Base-by-base conservation (phyloP, 1,139 yeast species). In the Magnusiomyces paraingens region DNA sequence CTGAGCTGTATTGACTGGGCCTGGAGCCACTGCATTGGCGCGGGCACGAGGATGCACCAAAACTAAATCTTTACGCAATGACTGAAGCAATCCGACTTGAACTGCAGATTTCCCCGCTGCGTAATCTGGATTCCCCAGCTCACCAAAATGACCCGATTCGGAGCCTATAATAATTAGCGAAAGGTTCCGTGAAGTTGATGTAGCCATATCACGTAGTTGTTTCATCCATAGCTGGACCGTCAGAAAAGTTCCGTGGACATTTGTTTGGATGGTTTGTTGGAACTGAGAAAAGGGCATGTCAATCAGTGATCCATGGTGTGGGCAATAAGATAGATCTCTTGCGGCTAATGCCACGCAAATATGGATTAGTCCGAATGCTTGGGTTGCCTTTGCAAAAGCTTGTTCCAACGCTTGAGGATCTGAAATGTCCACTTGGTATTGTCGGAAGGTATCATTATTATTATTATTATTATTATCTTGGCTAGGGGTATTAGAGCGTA, bases 1-100 rank as follows among this genome's bases (percentile, higher is more conserved):
- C 44, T 53, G 54, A 21, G 32, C 40, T 15, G 58, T 55, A 39
- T 52, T 54, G 20, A 55, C 58, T 4, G 58, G 58, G 2, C 58
- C 58, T 15, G 58, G 58, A 20, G 58, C 56, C 17, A 55, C 56
- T 11, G 55, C 54, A 36, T 55, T 55, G 38, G 51, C 56, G 12
- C 58, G 52, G 20, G 55, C 55, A 11, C 15, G 18, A 1, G 56
- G 55, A 21, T 55, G 55, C n/a, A 55, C 21, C 22, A 29, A 22
- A 12, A 55, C 58, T 21, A 55, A 12, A n/a, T 53, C 56, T 39
- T 51, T 53, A 2, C 52, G 43, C 35, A 55, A 32, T 18, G 55
- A 51, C 22, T 53, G 51, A 2, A 53, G 50, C 18, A 55, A 43
- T n/a, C 58, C 58, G 35, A 26, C 48, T 52, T 53, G 53, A 18